Evolutionary conservation across 768 basidiomycete genomes (phyloP), one percentile per base, ranked within the genome.

Genomic region (Nidularia sp.): DNA sequence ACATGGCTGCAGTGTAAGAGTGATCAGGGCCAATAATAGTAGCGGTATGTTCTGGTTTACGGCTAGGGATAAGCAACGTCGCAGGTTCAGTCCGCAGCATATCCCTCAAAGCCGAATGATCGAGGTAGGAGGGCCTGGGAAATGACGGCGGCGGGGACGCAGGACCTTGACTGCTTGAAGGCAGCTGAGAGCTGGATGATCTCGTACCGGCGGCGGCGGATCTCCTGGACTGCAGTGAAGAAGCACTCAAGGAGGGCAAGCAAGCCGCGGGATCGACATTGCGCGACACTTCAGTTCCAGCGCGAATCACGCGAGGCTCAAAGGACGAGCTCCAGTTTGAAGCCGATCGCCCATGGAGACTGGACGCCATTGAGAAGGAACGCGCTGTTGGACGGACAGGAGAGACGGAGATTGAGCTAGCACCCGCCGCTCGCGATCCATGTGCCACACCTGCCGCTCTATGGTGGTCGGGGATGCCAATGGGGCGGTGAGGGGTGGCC

Each of bases 221-320:
- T 42, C 59, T 48, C 34, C 66, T 54, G 25, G 66, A 61, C 12
- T 49, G 46, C 8, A 57, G 58, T 10, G 59, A 57, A 22, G 52
- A 73, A 55, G 74, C 71, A 1, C 72, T 60, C 15, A 69, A 65
- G 8, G 68, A 57, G 13, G 65, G 66, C 9, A 81, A 70, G 6
- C 74, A 64, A 59, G 79, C 81, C 29, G 72, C 64, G 18, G 66
- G 50, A 50, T 83, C 81, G n/a, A 63, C 59, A 49, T 55, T 65
- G 35, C 71, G 74, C 50, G 74, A 60, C 39, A 74, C 67, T 49
- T 65, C 62, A 18, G 56, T 52, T 4, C 76, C 74, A 13, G 75
- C 80, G 49, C 87, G 85, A 44, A 91, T 77, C 52, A 91, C 75
- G 46, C 89, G 81, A 42, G 89, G 89, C 58, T 88, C 84, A 57